Percentiles rank a stretch among this genome's conserved stretches.
These are phyloP conservation scores for Cordia subcordata DNA, from an alignment of 257 asterid genomes.

Conservation along the genomic window DNA sequence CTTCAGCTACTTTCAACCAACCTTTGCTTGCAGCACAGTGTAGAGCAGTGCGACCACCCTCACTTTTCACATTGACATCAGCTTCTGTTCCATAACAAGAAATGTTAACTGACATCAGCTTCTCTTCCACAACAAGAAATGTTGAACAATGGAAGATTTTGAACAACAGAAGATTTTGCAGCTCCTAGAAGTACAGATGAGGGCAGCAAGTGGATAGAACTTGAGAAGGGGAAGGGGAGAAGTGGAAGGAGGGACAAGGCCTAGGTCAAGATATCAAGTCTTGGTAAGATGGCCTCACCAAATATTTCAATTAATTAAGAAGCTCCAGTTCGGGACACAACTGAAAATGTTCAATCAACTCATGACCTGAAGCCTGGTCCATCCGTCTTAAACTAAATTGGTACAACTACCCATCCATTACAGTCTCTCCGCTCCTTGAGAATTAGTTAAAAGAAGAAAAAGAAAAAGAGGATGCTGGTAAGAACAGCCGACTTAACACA, in stretches of 20 bases:
- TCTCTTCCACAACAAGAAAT: no score
- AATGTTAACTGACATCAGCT: no score
- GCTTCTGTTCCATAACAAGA: constrained; percentile 54
- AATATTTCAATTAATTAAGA: background rate
- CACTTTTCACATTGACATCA: constrained; percentile 60
- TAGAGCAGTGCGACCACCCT: constrained; percentile 92
- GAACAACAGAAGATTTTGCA: constrained; percentile 2
- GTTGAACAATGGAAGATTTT: no score
- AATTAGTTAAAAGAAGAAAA: background rate
- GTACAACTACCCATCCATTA: background rate
- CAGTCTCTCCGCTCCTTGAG: background rate
- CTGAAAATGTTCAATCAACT: background rate
- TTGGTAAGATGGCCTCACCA: background rate
- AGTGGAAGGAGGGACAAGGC: background rate
- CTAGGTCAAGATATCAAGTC: background rate
- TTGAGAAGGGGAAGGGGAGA: constrained; percentile 5
- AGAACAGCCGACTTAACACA: no score
- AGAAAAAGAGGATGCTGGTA: background rate
- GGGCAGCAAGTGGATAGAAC: background rate
- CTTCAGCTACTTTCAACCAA: constrained; percentile 61
- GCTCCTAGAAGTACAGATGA: constrained; percentile 7
- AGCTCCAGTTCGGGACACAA: background rate
- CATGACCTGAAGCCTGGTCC: background rate
- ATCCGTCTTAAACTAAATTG: background rate
- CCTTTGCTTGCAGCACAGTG: constrained; percentile 99